Evolutionary conservation across 1,284 basidiomycete species (phyloP).

Genomic region (Puccinia horiana): DNA sequence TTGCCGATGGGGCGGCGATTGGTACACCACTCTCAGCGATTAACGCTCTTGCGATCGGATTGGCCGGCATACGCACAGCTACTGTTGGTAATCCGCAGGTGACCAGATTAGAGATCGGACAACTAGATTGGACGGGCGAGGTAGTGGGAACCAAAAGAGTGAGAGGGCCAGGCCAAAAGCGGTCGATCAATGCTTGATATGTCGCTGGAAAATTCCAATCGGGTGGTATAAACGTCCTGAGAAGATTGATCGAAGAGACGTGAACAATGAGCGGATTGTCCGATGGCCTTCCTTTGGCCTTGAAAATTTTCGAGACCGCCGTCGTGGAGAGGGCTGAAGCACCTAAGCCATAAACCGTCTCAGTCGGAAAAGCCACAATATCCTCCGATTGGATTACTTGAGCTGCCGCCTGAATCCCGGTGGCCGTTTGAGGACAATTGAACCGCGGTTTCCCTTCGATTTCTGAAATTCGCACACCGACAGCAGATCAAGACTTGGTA

Average conservation of each 20-base stretch:
- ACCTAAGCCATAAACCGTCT: slow-evolving; percentile 96
- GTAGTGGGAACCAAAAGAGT: slow-evolving; percentile 82
- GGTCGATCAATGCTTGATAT: slow-evolving; percentile 72
- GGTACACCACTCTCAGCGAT: slow-evolving; percentile 76
- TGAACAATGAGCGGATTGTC: slow-evolving; percentile 99
- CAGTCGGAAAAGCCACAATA: slow-evolving; percentile 87
- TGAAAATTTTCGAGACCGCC: slow-evolving; percentile 77
- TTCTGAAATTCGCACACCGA: not conserved
- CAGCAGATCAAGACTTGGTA: not conserved
- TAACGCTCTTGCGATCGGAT: slow-evolving; percentile 85
- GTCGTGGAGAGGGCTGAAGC: slow-evolving; percentile 73
- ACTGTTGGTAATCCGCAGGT: slow-evolving; percentile 81
- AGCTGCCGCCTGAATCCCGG: slow-evolving; percentile 55
- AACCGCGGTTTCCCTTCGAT: not conserved
- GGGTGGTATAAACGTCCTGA: slow-evolving; percentile 68
- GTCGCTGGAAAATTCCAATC: slow-evolving; percentile 57
- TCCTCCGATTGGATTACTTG: slow-evolving; percentile 53
- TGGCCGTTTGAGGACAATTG: slow-evolving; percentile 15
- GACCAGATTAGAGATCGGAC: slow-evolving; percentile 62
- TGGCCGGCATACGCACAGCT: slow-evolving; percentile 89
- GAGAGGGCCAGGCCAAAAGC: slow-evolving; percentile 93
- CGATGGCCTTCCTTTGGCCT: slow-evolving; percentile 84
- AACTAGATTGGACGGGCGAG: slow-evolving; percentile 52
- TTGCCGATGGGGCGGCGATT: slow-evolving; percentile 92
- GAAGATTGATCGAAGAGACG: slow-evolving; percentile 82